Evolutionary conservation across 2,329 filamentous ascomycete species (phyloP), one percentile per base, ranked within the genome.

Genomic region (Peltaster fructicola): DNA sequence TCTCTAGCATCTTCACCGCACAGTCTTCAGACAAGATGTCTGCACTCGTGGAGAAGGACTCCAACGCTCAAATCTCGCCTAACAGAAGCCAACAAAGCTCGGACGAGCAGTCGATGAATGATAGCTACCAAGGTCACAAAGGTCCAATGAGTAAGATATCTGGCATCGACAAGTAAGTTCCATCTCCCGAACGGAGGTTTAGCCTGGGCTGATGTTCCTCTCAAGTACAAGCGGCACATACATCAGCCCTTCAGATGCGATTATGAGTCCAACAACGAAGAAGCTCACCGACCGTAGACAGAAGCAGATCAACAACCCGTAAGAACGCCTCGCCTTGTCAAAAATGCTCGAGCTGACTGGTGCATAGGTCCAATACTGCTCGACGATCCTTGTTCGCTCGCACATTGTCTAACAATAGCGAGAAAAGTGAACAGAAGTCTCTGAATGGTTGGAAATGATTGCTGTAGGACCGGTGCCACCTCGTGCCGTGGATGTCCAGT

Each of bases 261-360:
- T 90, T 59, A 78, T 82, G 72, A 82, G 75, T 41, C 80, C 80
- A 17, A 82, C 78, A 52, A 77, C 73, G 10, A 73, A 77, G 51
- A 88, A 88, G 63, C 66, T 88, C 41, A 75, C 65, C 35, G 73
- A 75, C 19, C 69, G 84, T 52, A 76, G 78, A 54, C 78, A 68
- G 56, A 82, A 81, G 59, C 73, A 80, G 44, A 72, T 72, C 34
- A 65, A 65, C 55, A 85, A 82, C 74, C 34, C 40, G 40, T 47
- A 33, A 31, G 41, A 34, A 6, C 23, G 4, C 17, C 12, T 7
- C 13, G 19, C 6, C 7, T 7, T 6, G n/a, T n/a, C n/a, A n/a
- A n/a, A n/a, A n/a, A n/a, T n/a, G n/a, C n/a, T n/a, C n/a, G n/a
- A n/a, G n/a, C n/a, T n/a, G n/a, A n/a, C n/a, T n/a, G n/a, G n/a